Base-by-base conservation (phyloP, 192 early-diverging fungal genomes). In the Chytriomyces sp. region DNA sequence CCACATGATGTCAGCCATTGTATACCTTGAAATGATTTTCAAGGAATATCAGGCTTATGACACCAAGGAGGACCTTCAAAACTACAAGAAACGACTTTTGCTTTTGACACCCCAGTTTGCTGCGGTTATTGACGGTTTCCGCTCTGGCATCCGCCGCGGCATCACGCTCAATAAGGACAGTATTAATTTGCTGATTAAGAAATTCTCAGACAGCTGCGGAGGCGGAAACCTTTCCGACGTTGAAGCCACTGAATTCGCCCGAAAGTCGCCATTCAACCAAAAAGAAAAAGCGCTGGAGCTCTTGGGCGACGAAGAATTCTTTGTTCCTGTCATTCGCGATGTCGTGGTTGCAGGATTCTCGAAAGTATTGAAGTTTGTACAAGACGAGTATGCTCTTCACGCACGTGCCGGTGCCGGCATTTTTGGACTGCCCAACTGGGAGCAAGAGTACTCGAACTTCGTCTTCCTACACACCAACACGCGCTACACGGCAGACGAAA, bases 341-440 rank as follows among this genome's bases (percentile, higher is more conserved):
- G 39, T 39, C 37, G 44, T 79, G 17, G 28, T 79, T 5, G 61
- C 73, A 17, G 68, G 73, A 4, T 74, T 52, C 54, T 41, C 59
- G 10, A 63, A 58, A n/a, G 62, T 70, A 17, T 26, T 32, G 19
- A 64, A 56, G 22, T 79, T 79, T 44, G 39, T 79, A 25, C 55
- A 64, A 32, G 69, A 75, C 19, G 78, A 79, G 69, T 79, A 79
- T 40, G n/a, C 52, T 14, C 78, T n/a, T 22, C 78, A 79, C 44
- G 73, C 78, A 7, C 55, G 78, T 22, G 60, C 31, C 3, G 14
- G 60, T 39, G 33, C 62, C 38, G 78, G 78, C 26, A 52, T 79
- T 54, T 79, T 75, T 36, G 78, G 74, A 5, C 59, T 79, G 34
- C 72, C 71, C 31, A 70, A 55, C 30, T 73, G 56, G 40, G 70